phyloP scores from a whole-genome alignment of 495 filamentous ascomycete species.

The Aspergillus conjunctus region DNA sequence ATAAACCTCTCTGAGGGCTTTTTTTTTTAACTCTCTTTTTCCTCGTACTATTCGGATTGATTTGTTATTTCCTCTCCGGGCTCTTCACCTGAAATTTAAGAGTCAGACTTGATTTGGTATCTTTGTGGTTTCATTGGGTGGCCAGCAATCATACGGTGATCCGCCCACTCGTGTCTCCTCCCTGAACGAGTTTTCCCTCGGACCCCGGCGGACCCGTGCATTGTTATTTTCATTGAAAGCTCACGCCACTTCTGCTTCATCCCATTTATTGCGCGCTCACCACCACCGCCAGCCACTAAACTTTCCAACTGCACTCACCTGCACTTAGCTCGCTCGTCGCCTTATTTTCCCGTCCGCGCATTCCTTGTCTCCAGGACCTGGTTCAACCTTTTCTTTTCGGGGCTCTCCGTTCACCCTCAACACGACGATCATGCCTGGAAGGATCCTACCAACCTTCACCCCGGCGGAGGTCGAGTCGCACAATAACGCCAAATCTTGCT shows the following conservation, averaged over 20 bases:
- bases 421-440: constrained; percentile 46
- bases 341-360: constrained; percentile 1
- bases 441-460: constrained; percentile 76
- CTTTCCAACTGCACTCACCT: constrained; percentile 13
- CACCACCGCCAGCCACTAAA: constrained; percentile 13
- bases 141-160: background rate
- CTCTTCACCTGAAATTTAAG: background rate
- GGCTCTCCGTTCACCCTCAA: background rate
- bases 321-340: constrained; percentile 15
- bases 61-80: background rate
- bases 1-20: background rate
- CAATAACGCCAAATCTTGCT: constrained; percentile 83
- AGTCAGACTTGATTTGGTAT: background rate
- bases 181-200: constrained; percentile 17
- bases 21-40: background rate
- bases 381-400: constrained; percentile 1
- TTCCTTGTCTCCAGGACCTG: background rate
- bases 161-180: background rate
- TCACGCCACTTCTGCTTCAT: constrained; percentile 30
- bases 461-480: constrained; percentile 77
- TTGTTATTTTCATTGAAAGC: constrained; percentile 20
- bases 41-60: background rate
- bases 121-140: background rate
- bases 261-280: constrained; percentile 22
- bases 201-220: constrained; percentile 22